Conservation (phyloP, 371 early-diverging fungal genomes). For the Mucor mucedo region DNA sequence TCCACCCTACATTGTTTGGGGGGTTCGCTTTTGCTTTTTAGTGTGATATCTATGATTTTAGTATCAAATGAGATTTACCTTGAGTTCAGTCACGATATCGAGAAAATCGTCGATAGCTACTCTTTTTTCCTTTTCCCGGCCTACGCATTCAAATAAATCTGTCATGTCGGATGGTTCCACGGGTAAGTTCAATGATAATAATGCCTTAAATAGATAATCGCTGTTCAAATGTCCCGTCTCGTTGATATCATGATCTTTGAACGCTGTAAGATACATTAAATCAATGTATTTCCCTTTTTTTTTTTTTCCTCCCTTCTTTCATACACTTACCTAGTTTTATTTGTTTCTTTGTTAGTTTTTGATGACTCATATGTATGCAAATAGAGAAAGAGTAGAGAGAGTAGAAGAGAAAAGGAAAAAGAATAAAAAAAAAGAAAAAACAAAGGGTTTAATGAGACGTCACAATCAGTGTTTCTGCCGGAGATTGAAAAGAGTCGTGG, state of each 20-base stretch:
- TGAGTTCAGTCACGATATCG: conserved; percentile 33
- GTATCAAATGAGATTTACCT: conserved; percentile 19
- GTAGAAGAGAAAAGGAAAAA: neutral
- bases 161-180: conserved; percentile 23
- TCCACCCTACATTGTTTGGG: neutral
- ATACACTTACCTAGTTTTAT: conserved; percentile 14
- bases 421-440: neutral
- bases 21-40: too few species aligned
- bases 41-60: neutral
- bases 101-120: conserved; percentile 39
- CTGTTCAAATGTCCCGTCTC: conserved; percentile 33
- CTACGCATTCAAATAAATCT: conserved; percentile 29
- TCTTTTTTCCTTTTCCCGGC: conserved; percentile 32
- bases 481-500: neutral
- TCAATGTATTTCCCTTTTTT: neutral
- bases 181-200: conserved; percentile 27
- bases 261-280: conserved; percentile 24
- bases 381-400: neutral
- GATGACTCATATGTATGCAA: conserved; percentile 1
- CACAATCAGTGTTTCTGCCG: neutral
- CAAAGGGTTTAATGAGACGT: neutral
- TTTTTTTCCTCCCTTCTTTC: neutral
- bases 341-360: conserved; percentile 14
- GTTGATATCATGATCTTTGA: conserved; percentile 30
- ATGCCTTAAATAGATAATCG: conserved; percentile 30